phyloP scores from a whole-genome alignment of 2,329 filamentous ascomycete species.

The Diaporthe velutina region DNA sequence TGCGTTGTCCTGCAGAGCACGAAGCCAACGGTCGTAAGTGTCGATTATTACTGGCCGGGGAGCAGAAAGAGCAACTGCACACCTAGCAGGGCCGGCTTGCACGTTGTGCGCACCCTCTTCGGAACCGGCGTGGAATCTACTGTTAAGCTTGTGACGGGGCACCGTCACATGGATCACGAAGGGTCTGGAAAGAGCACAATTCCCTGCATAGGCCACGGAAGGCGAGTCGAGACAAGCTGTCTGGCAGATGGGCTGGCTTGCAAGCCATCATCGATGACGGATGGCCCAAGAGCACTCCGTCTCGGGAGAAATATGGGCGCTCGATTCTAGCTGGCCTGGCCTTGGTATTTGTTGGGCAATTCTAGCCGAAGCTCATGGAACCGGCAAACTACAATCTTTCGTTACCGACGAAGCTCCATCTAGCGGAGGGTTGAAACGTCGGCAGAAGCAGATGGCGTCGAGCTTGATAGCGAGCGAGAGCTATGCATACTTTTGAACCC shows the following conservation, averaged over 20 bases:
- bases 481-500: not conserved
- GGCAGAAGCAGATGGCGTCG: slow-evolving; percentile 11
- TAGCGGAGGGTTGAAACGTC: slow-evolving; percentile 19
- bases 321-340: not conserved
- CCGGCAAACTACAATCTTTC: not conserved
- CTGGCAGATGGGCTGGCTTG: not conserved
- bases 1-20: not conserved
- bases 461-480: not conserved
- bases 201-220: not conserved
- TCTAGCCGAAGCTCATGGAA: not conserved
- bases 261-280: not conserved
- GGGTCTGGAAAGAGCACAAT: not conserved
- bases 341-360: not conserved
- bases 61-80: not conserved
- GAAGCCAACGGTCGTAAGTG: not conserved
- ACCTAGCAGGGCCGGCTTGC: not conserved
- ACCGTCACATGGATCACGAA: not conserved
- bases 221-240: not conserved
- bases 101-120: not conserved
- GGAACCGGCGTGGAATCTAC: not conserved
- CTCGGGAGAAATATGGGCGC: not conserved
- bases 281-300: not conserved
- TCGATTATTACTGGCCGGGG: not conserved
- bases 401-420: not conserved
- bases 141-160: not conserved